Base-by-base conservation (phyloP, 768 basidiomycete species). In the Termitomyces sp. region DNA sequence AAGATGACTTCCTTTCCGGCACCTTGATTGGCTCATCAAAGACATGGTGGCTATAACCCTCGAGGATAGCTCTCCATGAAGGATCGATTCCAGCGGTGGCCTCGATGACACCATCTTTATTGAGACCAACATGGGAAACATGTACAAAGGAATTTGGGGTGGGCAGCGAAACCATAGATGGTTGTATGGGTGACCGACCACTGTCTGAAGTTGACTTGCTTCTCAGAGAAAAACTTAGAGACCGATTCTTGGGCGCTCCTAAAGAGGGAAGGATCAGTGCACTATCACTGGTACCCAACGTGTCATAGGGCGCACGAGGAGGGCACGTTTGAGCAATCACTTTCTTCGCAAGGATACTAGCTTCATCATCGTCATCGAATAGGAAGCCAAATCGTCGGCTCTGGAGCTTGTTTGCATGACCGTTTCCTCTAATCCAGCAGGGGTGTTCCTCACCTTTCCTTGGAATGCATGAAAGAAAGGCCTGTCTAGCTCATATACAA, bases 381-480 rank as follows among this genome's bases (percentile, higher is more conserved):
- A 80, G 68, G 61, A 83, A 78, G 0, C 80, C 81, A 57, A 77
- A 83, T 65, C 72, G 72, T 28, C 80, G 75, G 52, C 76, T 81
- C 81, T 81, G 59, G 58, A 59, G 21, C 25, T 81, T 83, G 57
- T 77, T 77, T 37, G 16, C 16, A 65, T 81, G 75, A 32, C 80
- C 81, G 64, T 80, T 78, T 70, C 73, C 9, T 71, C 53, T 11
- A n/a, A 50, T 23, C 42, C 23, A 28, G 39, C 25, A 39, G 57
- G 41, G 10, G 25, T 35, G 50, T 21, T 3, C 76, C 90, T 67
- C 66, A 95, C 94, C 73, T 88, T 82, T 41, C 90, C 91, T 45
- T 85, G 82, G 71, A 96, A 95, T 39, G 85, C 79, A 70, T 98
- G 93, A 72, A 97, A 97, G 75, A 96, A 96, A 2, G 92, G 89